phyloP scores from a whole-genome alignment of 805 yeast species.

The Scheffersomyces stipitis region DNA sequence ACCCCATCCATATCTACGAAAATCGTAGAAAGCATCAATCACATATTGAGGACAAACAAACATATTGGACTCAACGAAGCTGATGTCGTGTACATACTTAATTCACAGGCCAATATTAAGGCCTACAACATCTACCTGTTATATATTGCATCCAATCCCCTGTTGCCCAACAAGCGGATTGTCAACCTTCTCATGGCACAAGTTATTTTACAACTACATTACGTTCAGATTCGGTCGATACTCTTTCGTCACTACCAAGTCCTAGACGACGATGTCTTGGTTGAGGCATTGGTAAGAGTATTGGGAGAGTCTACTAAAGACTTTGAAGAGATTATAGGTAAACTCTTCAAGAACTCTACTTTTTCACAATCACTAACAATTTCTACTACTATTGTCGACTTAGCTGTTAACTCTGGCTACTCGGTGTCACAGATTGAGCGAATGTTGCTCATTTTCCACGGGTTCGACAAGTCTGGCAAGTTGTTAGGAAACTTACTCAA shows the following conservation, averaged over 20 bases:
- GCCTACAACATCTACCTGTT: slow-evolving; percentile 9
- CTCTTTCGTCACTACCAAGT: slow-evolving; percentile 1
- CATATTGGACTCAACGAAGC: slow-evolving; percentile 4
- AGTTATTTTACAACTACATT: slow-evolving; percentile 1
- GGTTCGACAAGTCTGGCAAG: neutral
- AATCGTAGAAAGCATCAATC: slow-evolving; percentile 1
- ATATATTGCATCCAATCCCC: slow-evolving; percentile 3
- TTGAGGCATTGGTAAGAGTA: slow-evolving; percentile 1
- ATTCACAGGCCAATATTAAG: slow-evolving; percentile 2
- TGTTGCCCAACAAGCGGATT: slow-evolving; percentile 10
- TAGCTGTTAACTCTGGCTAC: neutral
- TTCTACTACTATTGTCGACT: neutral
- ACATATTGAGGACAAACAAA: neutral
- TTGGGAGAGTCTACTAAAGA: slow-evolving; percentile 1
- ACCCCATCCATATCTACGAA: neutral
- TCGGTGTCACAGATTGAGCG: neutral
- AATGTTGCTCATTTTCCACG: neutral
- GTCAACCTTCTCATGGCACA: slow-evolving; percentile 7
- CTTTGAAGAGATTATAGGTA: neutral
- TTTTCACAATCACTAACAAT: neutral
- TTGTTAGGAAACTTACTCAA: neutral
- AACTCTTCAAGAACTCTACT: neutral
- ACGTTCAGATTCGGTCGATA: slow-evolving; percentile 3
- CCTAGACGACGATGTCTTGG: slow-evolving; percentile 7
- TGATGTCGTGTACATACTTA: slow-evolving; percentile 8